A percentile compares a stretch with the other conserved stretches of the same genome.
Conservation (phyloP, 2,329 filamentous ascomycete species). For the Fusarium multiceps region DNA sequence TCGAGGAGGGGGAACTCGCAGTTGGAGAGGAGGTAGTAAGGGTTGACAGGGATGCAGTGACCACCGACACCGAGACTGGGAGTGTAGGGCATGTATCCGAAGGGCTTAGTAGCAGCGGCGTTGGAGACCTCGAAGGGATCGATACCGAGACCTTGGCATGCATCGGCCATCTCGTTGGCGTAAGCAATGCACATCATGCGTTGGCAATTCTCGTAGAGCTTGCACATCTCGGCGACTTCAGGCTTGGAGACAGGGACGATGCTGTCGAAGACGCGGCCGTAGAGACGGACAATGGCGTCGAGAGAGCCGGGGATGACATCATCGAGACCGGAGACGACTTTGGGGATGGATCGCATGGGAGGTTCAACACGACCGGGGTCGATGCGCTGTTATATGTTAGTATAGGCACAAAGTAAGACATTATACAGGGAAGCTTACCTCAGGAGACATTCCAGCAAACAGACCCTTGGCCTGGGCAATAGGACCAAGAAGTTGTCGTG, state of each 20-base stretch:
- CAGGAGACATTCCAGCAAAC: slow-evolving; percentile 62
- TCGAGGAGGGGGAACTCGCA: slow-evolving; percentile 59
- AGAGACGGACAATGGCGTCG: slow-evolving; percentile 55
- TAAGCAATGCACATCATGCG: slow-evolving; percentile 65
- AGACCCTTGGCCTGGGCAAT: slow-evolving; percentile 56
- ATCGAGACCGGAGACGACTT: slow-evolving; percentile 64
- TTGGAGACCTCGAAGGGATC: slow-evolving; percentile 61
- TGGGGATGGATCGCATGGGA: slow-evolving; percentile 59
- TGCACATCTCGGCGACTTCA: slow-evolving; percentile 67
- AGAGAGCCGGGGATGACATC: slow-evolving; percentile 58
- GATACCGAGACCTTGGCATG: slow-evolving; percentile 57
- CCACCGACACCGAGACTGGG: slow-evolving; percentile 64
- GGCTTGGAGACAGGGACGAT: slow-evolving; percentile 61
- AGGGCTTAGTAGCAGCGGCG: slow-evolving; percentile 62
- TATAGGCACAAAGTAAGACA: fast-evolving
- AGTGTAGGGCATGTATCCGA: slow-evolving; percentile 61
- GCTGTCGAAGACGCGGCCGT: slow-evolving; percentile 57
- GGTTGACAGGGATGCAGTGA: slow-evolving; percentile 67
- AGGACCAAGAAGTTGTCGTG: slow-evolving; percentile 60
- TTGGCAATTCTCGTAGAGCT: slow-evolving; percentile 68
- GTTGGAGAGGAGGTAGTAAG: slow-evolving; percentile 62
- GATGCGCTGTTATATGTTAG: slow-evolving; percentile 53
- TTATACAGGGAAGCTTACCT: slow-evolving; percentile 15
- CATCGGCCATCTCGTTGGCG: slow-evolving; percentile 66
- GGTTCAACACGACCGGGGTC: slow-evolving; percentile 60